These are phyloP conservation scores for Hirschioporus abietinus DNA, from an alignment of 768 basidiomycete species.

Conservation along the genomic window DNA sequence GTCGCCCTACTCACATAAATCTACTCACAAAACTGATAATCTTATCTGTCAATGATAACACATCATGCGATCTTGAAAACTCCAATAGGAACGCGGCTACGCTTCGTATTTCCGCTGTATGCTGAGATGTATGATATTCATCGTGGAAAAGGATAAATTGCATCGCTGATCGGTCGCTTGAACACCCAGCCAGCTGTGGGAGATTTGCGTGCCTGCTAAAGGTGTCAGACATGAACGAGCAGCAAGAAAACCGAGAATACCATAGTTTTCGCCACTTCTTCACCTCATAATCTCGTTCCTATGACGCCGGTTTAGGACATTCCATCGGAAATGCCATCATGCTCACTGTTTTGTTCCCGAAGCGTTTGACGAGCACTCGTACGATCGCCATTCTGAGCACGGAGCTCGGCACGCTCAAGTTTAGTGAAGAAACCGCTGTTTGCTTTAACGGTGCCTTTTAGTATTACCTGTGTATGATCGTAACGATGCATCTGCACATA, in stretches of 20 bases:
- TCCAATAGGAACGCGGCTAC: neutral
- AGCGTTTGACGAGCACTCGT: neutral
- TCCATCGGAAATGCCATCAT: neutral
- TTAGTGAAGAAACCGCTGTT: no score
- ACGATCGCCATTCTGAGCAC: no score
- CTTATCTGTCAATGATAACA: neutral
- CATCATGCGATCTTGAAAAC: neutral
- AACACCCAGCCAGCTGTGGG: neutral
- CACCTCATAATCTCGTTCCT: neutral
- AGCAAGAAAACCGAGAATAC: neutral
- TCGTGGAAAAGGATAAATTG: neutral
- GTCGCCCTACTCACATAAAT: neutral
- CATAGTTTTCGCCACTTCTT: neutral
- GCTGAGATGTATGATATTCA: neutral
- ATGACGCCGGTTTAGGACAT: neutral
- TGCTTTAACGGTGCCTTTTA: no score
- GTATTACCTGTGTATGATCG: no score
- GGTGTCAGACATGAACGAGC: neutral
- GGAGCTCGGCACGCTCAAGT: no score
- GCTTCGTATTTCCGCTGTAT: neutral
- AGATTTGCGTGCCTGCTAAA: neutral
- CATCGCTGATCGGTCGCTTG: neutral
- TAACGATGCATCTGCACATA: no score
- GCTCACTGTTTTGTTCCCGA: neutral
- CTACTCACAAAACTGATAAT: neutral